Evolutionary conservation across 2,329 filamentous ascomycete genomes (phyloP).

Genomic region (Apiospora marii): DNA sequence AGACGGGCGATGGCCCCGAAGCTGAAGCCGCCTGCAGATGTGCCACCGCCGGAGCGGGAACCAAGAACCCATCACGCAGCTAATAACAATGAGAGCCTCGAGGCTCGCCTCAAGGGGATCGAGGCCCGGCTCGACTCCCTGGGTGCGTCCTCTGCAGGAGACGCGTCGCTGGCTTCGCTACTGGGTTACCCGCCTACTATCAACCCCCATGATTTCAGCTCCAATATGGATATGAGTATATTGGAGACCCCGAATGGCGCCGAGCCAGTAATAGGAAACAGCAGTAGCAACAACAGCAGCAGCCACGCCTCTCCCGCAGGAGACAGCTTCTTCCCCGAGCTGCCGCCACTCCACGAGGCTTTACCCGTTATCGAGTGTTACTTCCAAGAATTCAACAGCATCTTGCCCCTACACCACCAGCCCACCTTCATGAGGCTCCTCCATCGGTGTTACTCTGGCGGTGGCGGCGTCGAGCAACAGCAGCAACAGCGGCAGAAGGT

Average conservation of each 20-base stretch:
- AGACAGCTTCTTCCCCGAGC: not conserved
- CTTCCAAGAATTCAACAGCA: slow-evolving; percentile 46
- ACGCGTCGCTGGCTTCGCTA: slow-evolving; percentile 15
- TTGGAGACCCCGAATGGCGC: not conserved
- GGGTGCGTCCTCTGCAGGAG: not conserved
- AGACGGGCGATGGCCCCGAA: slow-evolving; percentile 34
- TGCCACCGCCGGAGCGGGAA: not conserved
- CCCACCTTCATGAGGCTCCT: slow-evolving; percentile 47
- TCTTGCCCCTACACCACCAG: slow-evolving; percentile 49
- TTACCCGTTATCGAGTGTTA: slow-evolving; percentile 47
- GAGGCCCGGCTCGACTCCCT: slow-evolving; percentile 39
- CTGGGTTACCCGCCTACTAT: not conserved
- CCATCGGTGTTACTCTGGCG: slow-evolving; percentile 43
- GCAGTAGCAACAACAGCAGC: slow-evolving; percentile 8
- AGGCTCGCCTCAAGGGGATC: slow-evolving; percentile 39
- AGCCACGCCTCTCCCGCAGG: not conserved
- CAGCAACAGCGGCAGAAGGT: slow-evolving; percentile 34
- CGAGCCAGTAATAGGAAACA: not conserved
- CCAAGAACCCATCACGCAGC: not conserved
- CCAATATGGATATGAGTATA: not conserved
- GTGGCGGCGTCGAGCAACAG: slow-evolving; percentile 25
- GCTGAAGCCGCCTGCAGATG: slow-evolving; percentile 15
- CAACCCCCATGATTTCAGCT: not conserved
- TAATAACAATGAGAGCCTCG: slow-evolving; percentile 28
- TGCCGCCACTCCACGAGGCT: slow-evolving; percentile 45